Evolutionary conservation across 441 rosid species (phyloP).

Genomic region (Gossypium gossypioides): DNA sequence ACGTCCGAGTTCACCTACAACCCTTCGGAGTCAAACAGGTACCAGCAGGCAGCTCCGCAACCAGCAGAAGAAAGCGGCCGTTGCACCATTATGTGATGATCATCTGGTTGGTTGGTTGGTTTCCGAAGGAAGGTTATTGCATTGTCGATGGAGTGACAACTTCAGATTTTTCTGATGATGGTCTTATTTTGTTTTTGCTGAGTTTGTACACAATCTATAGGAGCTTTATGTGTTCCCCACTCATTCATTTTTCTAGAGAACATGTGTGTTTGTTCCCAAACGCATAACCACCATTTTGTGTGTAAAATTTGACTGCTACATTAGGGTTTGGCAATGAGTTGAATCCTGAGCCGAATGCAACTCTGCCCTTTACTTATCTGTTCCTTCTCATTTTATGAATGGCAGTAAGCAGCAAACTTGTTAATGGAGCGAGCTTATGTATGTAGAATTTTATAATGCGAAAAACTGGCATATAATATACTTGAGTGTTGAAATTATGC

Average conservation of each 20-base stretch:
- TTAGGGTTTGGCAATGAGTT: constrained; percentile 5
- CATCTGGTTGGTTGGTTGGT: background rate
- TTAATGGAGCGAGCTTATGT: no score
- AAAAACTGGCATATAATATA: background rate
- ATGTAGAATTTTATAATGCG: no score
- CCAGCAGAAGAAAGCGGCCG: constrained; percentile 79
- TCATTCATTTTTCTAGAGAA: background rate
- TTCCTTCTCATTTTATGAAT: background rate
- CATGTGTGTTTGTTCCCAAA: background rate
- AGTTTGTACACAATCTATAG: constrained; percentile 25
- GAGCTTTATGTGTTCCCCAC: constrained; percentile 12
- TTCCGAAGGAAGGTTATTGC: constrained; percentile 3
- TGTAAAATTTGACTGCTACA: constrained; percentile 8
- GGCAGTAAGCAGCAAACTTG: no score
- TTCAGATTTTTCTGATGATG: constrained; percentile 11
- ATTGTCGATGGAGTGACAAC: constrained; percentile 11
- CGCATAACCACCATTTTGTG: constrained; percentile 9
- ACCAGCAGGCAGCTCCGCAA: constrained; percentile 58
- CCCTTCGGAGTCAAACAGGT: constrained; percentile 73
- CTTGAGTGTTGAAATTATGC: background rate
- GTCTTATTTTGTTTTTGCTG: constrained; percentile 1
- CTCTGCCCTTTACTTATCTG: background rate
- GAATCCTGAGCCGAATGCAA: background rate
- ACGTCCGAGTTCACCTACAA: constrained; percentile 94
- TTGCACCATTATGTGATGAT: constrained; percentile 73